These are phyloP conservation scores for Phyllosticta citrichinensis DNA, from an alignment of 2,329 filamentous ascomycete species.

Conservation along the genomic window DNA sequence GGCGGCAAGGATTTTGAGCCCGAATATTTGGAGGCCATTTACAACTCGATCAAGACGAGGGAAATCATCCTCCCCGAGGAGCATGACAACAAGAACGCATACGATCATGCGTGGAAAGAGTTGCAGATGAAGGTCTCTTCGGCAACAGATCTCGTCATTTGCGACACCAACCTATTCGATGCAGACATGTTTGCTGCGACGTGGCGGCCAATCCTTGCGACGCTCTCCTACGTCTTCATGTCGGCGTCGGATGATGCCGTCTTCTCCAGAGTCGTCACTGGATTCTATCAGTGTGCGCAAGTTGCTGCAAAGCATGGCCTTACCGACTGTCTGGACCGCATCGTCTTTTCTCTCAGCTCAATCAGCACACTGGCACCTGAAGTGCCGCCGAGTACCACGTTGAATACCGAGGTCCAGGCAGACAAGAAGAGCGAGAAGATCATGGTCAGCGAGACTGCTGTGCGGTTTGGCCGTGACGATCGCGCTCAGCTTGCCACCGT, in stretches of 20 bases:
- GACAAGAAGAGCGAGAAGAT: constrained; percentile 84
- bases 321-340: constrained; percentile 81
- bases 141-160: constrained; percentile 63
- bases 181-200: constrained; percentile 95
- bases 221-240: constrained; percentile 96
- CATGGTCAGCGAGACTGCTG: constrained; percentile 97
- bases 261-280: constrained; percentile 83
- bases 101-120: constrained; percentile 97
- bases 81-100: constrained; percentile 91
- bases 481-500: constrained; percentile 88
- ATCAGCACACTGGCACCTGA: constrained; percentile 82
- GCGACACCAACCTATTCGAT: constrained; percentile 89
- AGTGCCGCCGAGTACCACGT: constrained; percentile 64
- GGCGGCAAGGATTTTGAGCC: constrained; percentile 71
- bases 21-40: constrained; percentile 78
- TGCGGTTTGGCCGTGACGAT: constrained; percentile 89
- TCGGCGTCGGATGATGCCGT: constrained; percentile 95
- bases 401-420: constrained; percentile 93
- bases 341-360: constrained; percentile 78
- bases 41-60: constrained; percentile 78
- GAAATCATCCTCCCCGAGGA: constrained; percentile 97
- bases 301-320: constrained; percentile 80
- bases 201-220: constrained; percentile 91
- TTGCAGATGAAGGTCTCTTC: constrained; percentile 74
- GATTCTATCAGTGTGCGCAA: constrained; percentile 91